These are phyloP conservation scores for Escallonia rubra DNA, from an alignment of 129 eudicot genomes.

Conservation along the genomic window DNA sequence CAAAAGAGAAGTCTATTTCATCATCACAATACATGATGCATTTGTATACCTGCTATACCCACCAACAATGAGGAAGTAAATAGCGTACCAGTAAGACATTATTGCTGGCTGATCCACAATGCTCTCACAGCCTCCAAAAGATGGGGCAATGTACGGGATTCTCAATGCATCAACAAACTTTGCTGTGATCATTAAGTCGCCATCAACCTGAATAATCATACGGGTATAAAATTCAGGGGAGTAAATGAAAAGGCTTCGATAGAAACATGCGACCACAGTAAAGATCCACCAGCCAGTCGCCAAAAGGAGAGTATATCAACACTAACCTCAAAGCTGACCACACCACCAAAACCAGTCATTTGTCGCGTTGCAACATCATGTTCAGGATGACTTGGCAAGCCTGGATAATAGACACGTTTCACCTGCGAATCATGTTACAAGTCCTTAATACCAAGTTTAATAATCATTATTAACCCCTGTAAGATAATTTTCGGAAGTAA, in stretches of 20 bases:
- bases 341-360: conserved; percentile 96
- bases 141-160: conserved; percentile 89
- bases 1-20: too few species aligned
- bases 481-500: too few species aligned
- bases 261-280: not conserved
- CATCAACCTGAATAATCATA: conserved; percentile 53
- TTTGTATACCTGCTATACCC: not conserved
- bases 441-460: too few species aligned
- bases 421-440: conserved; percentile 42
- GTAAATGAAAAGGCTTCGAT: not conserved
- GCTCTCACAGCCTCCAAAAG: conserved; percentile 98
- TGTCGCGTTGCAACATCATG: conserved; percentile 76
- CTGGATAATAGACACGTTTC: conserved; percentile 91
- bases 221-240: not conserved
- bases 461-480: too few species aligned
- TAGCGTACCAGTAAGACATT: conserved; percentile 83
- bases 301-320: conserved; percentile 1
- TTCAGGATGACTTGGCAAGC: conserved; percentile 85
- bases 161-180: conserved; percentile 67
- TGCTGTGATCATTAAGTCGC: conserved; percentile 59
- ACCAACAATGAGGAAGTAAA: not conserved
- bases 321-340: conserved; percentile 89
- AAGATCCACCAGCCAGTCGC: not conserved
- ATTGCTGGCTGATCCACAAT: conserved; percentile 95
- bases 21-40: too few species aligned